phyloP scores from a whole-genome alignment of 805 yeast species.

The Ogataea naganishii region DNA sequence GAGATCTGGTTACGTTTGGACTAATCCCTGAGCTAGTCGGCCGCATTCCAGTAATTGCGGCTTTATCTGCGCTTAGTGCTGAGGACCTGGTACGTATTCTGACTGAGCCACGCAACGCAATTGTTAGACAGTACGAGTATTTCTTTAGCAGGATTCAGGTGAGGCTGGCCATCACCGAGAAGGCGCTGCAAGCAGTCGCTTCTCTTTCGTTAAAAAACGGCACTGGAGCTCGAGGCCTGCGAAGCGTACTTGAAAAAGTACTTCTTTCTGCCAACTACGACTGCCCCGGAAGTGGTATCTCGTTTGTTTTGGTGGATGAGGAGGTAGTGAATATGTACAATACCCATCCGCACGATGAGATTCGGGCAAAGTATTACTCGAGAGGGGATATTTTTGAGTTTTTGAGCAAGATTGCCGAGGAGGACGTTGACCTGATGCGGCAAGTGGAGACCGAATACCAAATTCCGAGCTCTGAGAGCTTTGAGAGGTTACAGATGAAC shows the following conservation, averaged over 20 bases:
- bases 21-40: conserved; percentile 55
- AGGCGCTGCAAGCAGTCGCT: conserved; percentile 41
- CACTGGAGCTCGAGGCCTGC: conserved; percentile 54
- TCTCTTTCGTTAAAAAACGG: conserved; percentile 40
- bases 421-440: conserved; percentile 30
- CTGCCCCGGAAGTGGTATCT: conserved; percentile 48
- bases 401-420: conserved; percentile 30
- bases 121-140: conserved; percentile 44
- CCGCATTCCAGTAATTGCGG: conserved; percentile 46
- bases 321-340: conserved; percentile 32
- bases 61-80: conserved; percentile 35
- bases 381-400: conserved; percentile 34
- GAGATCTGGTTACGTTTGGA: conserved; percentile 43
- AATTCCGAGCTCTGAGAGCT: too few species aligned
- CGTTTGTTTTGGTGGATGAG: conserved; percentile 39
- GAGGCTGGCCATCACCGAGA: conserved; percentile 35
- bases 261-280: conserved; percentile 46
- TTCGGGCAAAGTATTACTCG: conserved; percentile 34
- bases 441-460: conserved; percentile 24
- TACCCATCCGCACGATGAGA: conserved; percentile 11
- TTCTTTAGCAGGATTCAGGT: conserved; percentile 46
- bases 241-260: conserved; percentile 45
- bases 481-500: too few species aligned
- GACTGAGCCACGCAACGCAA: conserved; percentile 47
- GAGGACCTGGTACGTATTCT: conserved; percentile 39